Evolutionary conservation across 306 rosid species (phyloP).

Genomic region (Psophocarpus tetragonolobus): DNA sequence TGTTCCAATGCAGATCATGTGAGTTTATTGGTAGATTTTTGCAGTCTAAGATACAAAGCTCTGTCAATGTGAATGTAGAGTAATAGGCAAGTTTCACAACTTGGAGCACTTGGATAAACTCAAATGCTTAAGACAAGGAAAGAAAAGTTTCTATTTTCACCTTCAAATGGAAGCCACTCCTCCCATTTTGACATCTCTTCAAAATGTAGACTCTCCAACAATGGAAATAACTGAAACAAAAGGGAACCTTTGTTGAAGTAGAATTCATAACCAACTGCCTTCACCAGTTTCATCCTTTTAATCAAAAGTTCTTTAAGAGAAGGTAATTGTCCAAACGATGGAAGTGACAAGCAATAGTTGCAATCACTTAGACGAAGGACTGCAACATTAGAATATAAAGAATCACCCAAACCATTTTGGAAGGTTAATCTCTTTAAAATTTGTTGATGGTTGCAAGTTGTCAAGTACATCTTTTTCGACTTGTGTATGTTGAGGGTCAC

Average conservation of each 20-base stretch:
- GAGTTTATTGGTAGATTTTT: not conserved
- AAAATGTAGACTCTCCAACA: not conserved
- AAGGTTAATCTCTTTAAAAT: not conserved
- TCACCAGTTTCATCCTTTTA: not conserved
- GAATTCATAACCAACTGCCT: not conserved
- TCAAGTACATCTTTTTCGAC: not conserved
- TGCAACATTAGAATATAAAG: not conserved
- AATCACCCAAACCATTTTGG: not conserved
- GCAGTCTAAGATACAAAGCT: not conserved
- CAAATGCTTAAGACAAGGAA: not conserved
- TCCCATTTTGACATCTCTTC: not conserved
- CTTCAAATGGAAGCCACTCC: not conserved
- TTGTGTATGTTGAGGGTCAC: not conserved
- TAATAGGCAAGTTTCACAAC: not conserved
- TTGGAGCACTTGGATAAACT: not conserved
- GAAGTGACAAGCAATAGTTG: not conserved
- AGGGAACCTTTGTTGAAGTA: not conserved
- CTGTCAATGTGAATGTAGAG: not conserved
- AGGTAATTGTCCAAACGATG: not conserved
- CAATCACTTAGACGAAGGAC: not conserved
- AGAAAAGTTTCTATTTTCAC: not conserved
- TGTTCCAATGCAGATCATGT: not conserved
- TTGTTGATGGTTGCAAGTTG: not conserved
- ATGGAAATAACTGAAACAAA: not conserved
- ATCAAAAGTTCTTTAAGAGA: not conserved